Evolutionary conservation across 169 alveolate species (phyloP).

Genomic region (Plasmodium fragile): DNA sequence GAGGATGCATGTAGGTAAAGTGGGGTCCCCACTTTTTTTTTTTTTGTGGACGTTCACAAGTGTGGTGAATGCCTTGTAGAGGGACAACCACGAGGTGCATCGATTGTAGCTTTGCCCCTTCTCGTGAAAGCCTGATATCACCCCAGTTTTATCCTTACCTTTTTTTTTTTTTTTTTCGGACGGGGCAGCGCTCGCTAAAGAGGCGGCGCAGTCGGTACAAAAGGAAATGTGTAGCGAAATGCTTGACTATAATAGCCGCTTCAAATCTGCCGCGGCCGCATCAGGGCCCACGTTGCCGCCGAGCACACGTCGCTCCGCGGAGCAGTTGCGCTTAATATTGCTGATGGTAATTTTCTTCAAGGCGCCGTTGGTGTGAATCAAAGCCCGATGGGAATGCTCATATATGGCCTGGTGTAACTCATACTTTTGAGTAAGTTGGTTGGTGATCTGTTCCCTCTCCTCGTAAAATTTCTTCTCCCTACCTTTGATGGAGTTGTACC

Average conservation of each 20-base stretch:
- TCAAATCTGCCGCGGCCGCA: background rate
- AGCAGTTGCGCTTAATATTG: constrained; percentile 24
- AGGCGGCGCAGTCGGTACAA: too few relatives aligned
- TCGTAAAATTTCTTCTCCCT: constrained; percentile 30
- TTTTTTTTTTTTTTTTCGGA: background rate
- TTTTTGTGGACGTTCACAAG: background rate
- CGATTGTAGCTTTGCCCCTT: background rate
- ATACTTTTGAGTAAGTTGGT: constrained; percentile 15
- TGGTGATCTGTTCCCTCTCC: constrained; percentile 50
- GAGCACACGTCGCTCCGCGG: background rate
- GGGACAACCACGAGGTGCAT: background rate
- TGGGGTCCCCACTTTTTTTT: background rate
- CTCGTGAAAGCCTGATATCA: background rate
- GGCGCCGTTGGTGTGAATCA: constrained; percentile 4
- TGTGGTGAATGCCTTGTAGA: background rate
- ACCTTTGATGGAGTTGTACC: constrained; percentile 5
- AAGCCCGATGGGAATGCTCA: constrained; percentile 28
- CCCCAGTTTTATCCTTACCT: background rate
- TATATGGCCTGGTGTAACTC: constrained; percentile 45
- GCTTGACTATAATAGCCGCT: background rate
- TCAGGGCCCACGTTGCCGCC: background rate
- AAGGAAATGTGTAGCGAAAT: background rate
- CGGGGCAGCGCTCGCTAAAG: background rate
- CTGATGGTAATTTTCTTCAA: constrained; percentile 38
- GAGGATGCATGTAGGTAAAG: background rate